phyloP scores from a whole-genome alignment of 192 early-diverging fungal genomes.

The Coemansia sp. region DNA sequence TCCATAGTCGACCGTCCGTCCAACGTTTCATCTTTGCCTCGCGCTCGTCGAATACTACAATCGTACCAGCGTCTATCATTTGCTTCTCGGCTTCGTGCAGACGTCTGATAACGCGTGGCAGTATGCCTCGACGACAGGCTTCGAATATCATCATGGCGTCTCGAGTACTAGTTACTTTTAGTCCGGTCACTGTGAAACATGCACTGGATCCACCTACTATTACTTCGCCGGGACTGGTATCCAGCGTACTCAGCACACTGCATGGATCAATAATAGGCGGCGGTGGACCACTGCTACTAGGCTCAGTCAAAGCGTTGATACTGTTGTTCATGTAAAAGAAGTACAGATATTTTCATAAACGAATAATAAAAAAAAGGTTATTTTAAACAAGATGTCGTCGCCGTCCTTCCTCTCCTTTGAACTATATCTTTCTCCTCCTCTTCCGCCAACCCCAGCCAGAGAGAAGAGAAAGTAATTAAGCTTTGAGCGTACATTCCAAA shows the following conservation, averaged over 20 bases:
- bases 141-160: constrained; percentile 81
- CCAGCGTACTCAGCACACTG: constrained; percentile 11
- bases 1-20: constrained; percentile 85
- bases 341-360: background rate
- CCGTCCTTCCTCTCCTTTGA: background rate
- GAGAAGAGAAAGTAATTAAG: background rate
- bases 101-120: constrained; percentile 71
- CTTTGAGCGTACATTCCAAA: background rate
- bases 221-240: constrained; percentile 33
- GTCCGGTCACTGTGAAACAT: constrained; percentile 48
- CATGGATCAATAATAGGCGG: constrained; percentile 19
- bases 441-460: too few species aligned
- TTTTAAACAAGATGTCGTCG: background rate
- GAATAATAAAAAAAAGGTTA: background rate
- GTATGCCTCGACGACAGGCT: constrained; percentile 68
- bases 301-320: background rate
- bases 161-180: constrained; percentile 54
- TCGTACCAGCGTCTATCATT: constrained; percentile 71
- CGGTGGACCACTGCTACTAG: background rate
- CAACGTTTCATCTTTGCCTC: constrained; percentile 85
- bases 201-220: constrained; percentile 31
- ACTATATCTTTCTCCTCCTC: background rate
- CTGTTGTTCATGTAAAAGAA: background rate
- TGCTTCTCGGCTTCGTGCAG: constrained; percentile 74
- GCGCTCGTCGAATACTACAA: constrained; percentile 87